Evolutionary conservation across 495 filamentous ascomycete species (phyloP).

Genomic region (Lophiotrema nucula): DNA sequence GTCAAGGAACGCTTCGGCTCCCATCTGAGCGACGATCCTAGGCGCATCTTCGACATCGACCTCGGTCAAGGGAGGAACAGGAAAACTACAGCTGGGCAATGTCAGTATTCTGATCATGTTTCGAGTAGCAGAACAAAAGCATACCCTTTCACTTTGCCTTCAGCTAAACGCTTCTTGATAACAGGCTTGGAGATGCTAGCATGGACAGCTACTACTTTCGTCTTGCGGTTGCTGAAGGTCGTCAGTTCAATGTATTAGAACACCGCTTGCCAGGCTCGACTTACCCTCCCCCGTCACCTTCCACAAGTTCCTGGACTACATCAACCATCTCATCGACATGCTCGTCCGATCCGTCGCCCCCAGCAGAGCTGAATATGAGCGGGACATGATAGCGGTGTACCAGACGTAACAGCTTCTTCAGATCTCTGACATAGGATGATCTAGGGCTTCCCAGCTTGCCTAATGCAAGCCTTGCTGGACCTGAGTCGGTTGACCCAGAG

Average conservation of each 20-base stretch:
- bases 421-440: slow-evolving; percentile 45
- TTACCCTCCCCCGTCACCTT: slow-evolving; percentile 10
- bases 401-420: slow-evolving; percentile 41
- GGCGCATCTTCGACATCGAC: slow-evolving; percentile 42
- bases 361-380: slow-evolving; percentile 50
- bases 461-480: slow-evolving; percentile 49
- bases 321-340: slow-evolving; percentile 48
- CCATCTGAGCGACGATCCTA: slow-evolving; percentile 31
- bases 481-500: slow-evolving; percentile 51
- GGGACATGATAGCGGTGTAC: slow-evolving; percentile 38
- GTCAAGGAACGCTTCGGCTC: slow-evolving; percentile 38
- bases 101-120: too few relatives aligned
- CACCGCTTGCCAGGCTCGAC: too few relatives aligned
- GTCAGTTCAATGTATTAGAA: too few relatives aligned
- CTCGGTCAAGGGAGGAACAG: slow-evolving; percentile 44
- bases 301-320: slow-evolving; percentile 38
- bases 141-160: slow-evolving; percentile 32
- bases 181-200: slow-evolving; percentile 40
- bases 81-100: slow-evolving; percentile 32
- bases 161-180: slow-evolving; percentile 35
- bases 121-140: too few relatives aligned
- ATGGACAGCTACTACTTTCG: slow-evolving; percentile 48
- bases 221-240: slow-evolving; percentile 10
- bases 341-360: slow-evolving; percentile 48
- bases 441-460: slow-evolving; percentile 40